Conservation (phyloP, 768 basidiomycete species). For the Collybiopsis confluens region DNA sequence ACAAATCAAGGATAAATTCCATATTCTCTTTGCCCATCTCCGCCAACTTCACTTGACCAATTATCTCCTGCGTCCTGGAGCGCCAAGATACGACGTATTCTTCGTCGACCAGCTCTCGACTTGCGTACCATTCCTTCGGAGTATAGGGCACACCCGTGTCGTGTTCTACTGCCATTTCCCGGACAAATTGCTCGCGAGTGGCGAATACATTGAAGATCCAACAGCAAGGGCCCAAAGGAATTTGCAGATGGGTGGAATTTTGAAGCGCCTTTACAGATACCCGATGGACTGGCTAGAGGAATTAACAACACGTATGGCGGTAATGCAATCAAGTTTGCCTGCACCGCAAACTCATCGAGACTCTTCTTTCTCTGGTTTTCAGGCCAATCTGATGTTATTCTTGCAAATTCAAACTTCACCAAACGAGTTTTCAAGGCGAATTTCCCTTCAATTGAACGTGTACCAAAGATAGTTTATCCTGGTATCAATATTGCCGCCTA, state of each 20-base stretch:
- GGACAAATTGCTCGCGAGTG: constrained; percentile 83
- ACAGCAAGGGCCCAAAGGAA: constrained; percentile 28
- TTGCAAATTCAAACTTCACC: constrained; percentile 91
- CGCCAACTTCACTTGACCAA: constrained; percentile 81
- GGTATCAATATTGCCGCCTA: constrained; percentile 86
- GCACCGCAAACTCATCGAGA: neutral
- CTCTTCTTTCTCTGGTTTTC: neutral
- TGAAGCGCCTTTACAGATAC: constrained; percentile 77
- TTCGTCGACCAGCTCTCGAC: constrained; percentile 96
- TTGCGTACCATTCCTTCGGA: constrained; percentile 78
- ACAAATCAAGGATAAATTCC: constrained; percentile 73
- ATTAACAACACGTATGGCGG: constrained; percentile 71
- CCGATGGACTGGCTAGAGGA: constrained; percentile 94
- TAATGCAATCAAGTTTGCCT: neutral
- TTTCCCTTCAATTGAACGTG: constrained; percentile 60
- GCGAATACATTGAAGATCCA: constrained; percentile 51
- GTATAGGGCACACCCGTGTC: constrained; percentile 66
- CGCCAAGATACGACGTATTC: constrained; percentile 72
- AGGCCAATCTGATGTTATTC: constrained; percentile 88
- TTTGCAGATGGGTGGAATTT: constrained; percentile 34
- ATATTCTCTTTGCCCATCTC: constrained; percentile 84
- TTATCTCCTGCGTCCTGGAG: constrained; percentile 50
- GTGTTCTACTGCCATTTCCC: constrained; percentile 99
- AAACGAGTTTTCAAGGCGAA: constrained; percentile 73
- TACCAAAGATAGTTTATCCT: constrained; percentile 86